These are phyloP conservation scores for Bromus sterilis DNA, from an alignment of 176 grass and related monocot genomes.

Conservation along the genomic window DNA sequence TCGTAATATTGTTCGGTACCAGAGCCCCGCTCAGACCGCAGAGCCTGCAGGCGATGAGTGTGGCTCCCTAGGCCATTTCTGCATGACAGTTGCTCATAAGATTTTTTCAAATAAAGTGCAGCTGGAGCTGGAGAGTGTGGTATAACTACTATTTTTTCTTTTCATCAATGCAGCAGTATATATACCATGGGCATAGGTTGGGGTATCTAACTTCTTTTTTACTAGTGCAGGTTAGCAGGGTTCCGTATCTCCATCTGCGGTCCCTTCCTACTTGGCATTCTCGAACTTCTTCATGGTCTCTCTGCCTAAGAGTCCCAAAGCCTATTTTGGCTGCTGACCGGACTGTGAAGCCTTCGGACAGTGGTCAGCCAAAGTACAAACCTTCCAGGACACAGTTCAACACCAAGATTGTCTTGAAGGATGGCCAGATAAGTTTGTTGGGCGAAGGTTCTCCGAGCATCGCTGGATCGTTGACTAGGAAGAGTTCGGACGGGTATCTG, in stretches of 20 bases:
- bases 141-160: conserved; percentile 27
- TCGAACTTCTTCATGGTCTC: conserved; percentile 83
- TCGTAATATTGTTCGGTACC: conserved; percentile 9
- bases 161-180: neutral
- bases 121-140: conserved; percentile 74
- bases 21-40: conserved; percentile 23
- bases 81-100: conserved; percentile 76
- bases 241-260: conserved; percentile 68
- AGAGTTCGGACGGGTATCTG: conserved; percentile 25
- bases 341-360: conserved; percentile 29
- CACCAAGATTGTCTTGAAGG: conserved; percentile 75
- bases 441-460: conserved; percentile 66
- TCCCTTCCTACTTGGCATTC: conserved; percentile 92
- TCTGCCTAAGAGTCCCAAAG: conserved; percentile 77
- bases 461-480: conserved; percentile 54
- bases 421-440: conserved; percentile 82
- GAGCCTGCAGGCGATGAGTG: conserved; percentile 31
- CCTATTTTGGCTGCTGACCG: conserved; percentile 38
- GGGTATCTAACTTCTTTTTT: conserved; percentile 18
- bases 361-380: conserved; percentile 40
- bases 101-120: conserved; percentile 87
- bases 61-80: conserved; percentile 59
- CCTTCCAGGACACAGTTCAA: conserved; percentile 59
- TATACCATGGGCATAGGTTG: neutral
- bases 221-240: conserved; percentile 65